Evolutionary conservation across 306 rosid species (phyloP), one percentile per base, ranked within the genome.

Genomic region (Clitoria ternatea): DNA sequence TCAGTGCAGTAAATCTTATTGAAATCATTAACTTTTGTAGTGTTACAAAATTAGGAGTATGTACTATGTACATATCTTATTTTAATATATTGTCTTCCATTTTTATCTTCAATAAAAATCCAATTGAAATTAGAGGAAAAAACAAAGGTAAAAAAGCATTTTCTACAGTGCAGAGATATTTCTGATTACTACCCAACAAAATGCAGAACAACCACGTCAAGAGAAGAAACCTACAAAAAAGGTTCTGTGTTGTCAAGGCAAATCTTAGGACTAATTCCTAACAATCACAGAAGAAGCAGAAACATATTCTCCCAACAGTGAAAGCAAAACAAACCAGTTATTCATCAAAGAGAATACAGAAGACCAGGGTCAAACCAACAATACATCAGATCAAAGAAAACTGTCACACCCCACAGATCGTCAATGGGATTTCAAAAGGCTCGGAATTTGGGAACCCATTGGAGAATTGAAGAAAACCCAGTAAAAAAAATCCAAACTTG

Each of bases 321-420:
- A 23, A 63, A 30, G 12, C 62, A 29, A 55, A 55, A 60, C 37
- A 23, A 35, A 27, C 45, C 61, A 69, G 27, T 14, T 26, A 15
- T 26, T 40, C 43, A 39, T 61, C 63, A 26, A 47, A 55, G 48
- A 61, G 52, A 19, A 19, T n/a, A 26, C 11, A 44, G 17, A 3
- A 69, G 40, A 39, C 29, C 32, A 53, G 26, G 29, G 61, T 7
- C 1, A 11, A 60, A 80, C 77, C 1, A 52, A 54, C 23, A 59
- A 76, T 14, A 19, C 13, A 56, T 60, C 72, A 64, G 80, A 82
- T 72, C 78, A 24, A 43, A 55, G 43, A 70, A 77, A 59, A 75
- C 57, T 17, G 33, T 23, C 4, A 68, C 56, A 71, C 29, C 49
- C 61, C 48, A 9, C 12, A 18, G 65, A 60, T 81, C 65, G 23